These are phyloP conservation scores for Ceratocystis eucalypticola DNA, from an alignment of 2,329 filamentous ascomycete species.

Conservation along the genomic window DNA sequence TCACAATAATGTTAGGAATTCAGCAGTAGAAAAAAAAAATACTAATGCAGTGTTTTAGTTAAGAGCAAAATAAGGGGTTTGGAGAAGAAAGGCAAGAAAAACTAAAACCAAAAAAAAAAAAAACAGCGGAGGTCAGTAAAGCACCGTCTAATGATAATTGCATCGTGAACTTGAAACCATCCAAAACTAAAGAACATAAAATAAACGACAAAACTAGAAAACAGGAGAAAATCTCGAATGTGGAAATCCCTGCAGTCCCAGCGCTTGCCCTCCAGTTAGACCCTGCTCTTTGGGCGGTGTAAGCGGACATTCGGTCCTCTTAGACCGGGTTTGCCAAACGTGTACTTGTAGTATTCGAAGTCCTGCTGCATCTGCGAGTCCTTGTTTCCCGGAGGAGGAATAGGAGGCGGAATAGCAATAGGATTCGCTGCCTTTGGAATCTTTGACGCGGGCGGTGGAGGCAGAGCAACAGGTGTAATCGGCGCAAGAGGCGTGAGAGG, in stretches of 20 bases:
- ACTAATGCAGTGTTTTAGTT: not conserved
- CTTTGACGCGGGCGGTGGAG: not conserved
- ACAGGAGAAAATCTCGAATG: not conserved
- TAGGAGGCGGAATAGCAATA: slow-evolving; percentile 5
- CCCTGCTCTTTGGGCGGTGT: not conserved
- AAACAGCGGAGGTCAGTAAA: not conserved
- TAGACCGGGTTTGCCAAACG: slow-evolving; percentile 8
- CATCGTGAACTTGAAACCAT: not conserved
- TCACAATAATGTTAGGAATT: too few relatives aligned
- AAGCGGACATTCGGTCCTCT: slow-evolving; percentile 10
- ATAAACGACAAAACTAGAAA: not conserved
- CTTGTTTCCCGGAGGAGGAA: slow-evolving; percentile 17
- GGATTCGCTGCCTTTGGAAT: not conserved
- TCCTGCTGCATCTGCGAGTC: slow-evolving; percentile 16
- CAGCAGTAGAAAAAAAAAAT: not conserved
- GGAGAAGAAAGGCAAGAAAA: not conserved
- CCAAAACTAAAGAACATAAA: not conserved
- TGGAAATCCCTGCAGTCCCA: too few relatives aligned
- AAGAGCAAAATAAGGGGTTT: not conserved
- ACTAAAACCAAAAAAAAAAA: not conserved
- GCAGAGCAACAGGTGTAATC: not conserved
- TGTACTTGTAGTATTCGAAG: slow-evolving; percentile 19
- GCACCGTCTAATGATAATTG: not conserved
- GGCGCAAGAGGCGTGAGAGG: slow-evolving; percentile 4
- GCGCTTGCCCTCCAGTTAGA: not conserved